Conservation (phyloP, 768 basidiomycete species). For the Cantharellus anzutake region DNA sequence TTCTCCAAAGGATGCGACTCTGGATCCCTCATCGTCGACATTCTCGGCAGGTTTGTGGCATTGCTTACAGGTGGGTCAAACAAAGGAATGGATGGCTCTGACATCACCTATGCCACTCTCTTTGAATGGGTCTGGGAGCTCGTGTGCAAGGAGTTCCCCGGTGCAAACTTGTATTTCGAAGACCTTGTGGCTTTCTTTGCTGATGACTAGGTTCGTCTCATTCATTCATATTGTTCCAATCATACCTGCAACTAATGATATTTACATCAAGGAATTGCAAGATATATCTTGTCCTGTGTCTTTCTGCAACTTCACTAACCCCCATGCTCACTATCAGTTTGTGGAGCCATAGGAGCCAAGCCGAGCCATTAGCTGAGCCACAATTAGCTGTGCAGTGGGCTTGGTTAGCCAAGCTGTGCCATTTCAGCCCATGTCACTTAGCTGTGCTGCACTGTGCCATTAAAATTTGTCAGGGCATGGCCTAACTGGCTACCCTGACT, state of each 20-base stretch:
- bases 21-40: constrained; percentile 12
- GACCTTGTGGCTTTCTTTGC: background rate
- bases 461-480: no score
- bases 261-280: constrained; percentile 3
- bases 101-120: constrained; percentile 14
- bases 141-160: constrained; percentile 13
- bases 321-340: background rate
- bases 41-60: constrained; percentile 10
- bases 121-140: constrained; percentile 14
- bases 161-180: constrained; percentile 11
- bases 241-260: constrained; percentile 7
- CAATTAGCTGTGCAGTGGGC: no score
- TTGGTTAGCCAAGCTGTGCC: no score
- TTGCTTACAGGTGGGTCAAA: constrained; percentile 11
- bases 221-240: constrained; percentile 5
- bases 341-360: no score
- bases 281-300: background rate
- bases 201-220: constrained; percentile 8
- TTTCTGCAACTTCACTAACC: background rate
- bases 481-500: no score
- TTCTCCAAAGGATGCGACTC: constrained; percentile 15
- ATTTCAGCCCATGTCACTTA: no score
- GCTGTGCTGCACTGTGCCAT: no score
- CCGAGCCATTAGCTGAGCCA: no score
- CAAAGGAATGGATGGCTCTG: constrained; percentile 9